Evolutionary conservation across 2,329 filamentous ascomycete species (phyloP).

Genomic region (Epichloe amarillans): DNA sequence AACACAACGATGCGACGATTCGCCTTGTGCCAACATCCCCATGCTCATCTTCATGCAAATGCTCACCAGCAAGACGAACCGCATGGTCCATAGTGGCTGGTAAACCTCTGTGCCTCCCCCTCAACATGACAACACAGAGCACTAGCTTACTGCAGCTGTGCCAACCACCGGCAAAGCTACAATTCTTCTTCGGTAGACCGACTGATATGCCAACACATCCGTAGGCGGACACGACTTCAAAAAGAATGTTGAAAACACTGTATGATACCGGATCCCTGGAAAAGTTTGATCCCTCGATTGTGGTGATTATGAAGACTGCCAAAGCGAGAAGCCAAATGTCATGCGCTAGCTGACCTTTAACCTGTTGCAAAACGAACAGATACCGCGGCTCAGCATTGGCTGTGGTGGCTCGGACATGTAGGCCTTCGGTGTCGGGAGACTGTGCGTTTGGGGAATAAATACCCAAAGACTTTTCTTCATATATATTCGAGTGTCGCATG

Average conservation of each 20-base stretch:
- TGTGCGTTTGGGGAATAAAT: conserved; percentile 26
- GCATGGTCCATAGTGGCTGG: conserved; percentile 40
- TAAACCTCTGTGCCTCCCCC: conserved; percentile 40
- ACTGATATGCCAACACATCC: conserved; percentile 48
- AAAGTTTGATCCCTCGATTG: conserved; percentile 36
- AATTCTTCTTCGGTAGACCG: conserved; percentile 38
- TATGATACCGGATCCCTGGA: conserved; percentile 34
- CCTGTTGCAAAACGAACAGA: conserved; percentile 39
- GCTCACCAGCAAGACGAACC: conserved; percentile 27
- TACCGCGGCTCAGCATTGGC: not conserved
- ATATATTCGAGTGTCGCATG: conserved; percentile 27
- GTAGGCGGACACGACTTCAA: conserved; percentile 42
- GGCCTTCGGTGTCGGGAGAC: not conserved
- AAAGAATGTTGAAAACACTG: conserved; percentile 46
- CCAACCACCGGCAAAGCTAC: conserved; percentile 42
- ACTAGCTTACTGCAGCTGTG: conserved; percentile 43
- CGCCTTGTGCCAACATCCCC: conserved; percentile 6
- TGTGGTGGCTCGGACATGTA: not conserved
- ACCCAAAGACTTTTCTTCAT: conserved; percentile 51
- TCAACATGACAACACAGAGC: conserved; percentile 42
- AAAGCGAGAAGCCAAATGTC: conserved; percentile 55
- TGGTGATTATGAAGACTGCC: conserved; percentile 44
- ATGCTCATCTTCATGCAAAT: conserved; percentile 17
- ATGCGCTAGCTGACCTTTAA: conserved; percentile 51
- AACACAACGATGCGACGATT: not conserved